Evolutionary conservation across 2,329 filamentous ascomycete genomes (phyloP).

Genomic region (Orbilia ellipsospora): DNA sequence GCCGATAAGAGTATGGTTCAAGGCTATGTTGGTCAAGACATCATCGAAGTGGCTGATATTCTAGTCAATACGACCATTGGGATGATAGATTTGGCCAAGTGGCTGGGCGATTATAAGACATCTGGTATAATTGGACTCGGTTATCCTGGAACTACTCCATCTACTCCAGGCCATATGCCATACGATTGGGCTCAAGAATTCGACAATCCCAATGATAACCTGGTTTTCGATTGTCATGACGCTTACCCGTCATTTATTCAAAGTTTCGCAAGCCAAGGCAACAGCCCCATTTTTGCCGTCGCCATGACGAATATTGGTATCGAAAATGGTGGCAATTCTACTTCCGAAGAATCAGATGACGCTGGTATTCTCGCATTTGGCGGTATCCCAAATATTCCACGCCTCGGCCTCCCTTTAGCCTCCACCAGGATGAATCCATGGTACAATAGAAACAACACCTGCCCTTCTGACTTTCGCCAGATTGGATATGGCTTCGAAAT

Average conservation of each 20-base stretch:
- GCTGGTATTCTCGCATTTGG: conserved; percentile 34
- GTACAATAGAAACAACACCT: conserved; percentile 8
- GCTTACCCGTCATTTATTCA: conserved; percentile 41
- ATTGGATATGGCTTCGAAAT: conserved; percentile 47
- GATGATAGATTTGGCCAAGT: neutral
- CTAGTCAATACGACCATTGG: conserved; percentile 33
- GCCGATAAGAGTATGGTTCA: conserved; percentile 2
- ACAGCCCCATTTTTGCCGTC: conserved; percentile 32
- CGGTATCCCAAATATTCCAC: conserved; percentile 28
- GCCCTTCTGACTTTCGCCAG: conserved; percentile 25
- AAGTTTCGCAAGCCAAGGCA: conserved; percentile 20
- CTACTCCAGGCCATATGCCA: conserved; percentile 14
- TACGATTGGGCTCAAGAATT: conserved; percentile 26
- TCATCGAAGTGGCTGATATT: conserved; percentile 28
- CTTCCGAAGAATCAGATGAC: too few species aligned
- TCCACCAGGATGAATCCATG: conserved; percentile 34
- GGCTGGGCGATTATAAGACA: conserved; percentile 26
- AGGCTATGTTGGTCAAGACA: conserved; percentile 36
- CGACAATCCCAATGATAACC: neutral
- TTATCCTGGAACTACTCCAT: conserved; percentile 46
- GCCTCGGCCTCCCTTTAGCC: conserved; percentile 38
- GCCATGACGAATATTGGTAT: conserved; percentile 10
- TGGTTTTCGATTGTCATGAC: conserved; percentile 39
- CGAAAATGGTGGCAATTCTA: neutral
- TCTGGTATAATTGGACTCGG: conserved; percentile 42